These are phyloP conservation scores for Podospora didyma DNA, from an alignment of 495 filamentous ascomycete species.

Conservation along the genomic window DNA sequence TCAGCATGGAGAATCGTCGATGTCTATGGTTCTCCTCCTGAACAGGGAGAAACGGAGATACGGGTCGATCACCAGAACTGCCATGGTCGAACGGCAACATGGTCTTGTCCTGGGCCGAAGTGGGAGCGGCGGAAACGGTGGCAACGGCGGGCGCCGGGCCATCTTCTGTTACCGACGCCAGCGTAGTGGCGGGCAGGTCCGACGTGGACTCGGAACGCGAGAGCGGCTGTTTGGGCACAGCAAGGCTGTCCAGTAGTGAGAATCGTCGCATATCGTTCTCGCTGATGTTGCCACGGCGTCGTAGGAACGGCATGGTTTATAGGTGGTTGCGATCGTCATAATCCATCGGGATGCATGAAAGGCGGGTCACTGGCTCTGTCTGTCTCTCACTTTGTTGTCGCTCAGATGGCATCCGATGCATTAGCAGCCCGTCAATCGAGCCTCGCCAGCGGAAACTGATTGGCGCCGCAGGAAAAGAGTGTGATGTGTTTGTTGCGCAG, in stretches of 20 bases:
- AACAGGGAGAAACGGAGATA: constrained; percentile 32
- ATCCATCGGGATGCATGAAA: constrained; percentile 31
- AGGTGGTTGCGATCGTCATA: constrained; percentile 34
- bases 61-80: constrained; percentile 26
- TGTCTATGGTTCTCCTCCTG: constrained; percentile 49
- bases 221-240: constrained; percentile 24
- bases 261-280: constrained; percentile 45
- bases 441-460: neutral
- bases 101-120: constrained; percentile 19
- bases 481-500: neutral
- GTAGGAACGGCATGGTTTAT: constrained; percentile 47
- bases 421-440: neutral
- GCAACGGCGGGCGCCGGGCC: constrained; percentile 8
- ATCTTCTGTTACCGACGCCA: constrained; percentile 21
- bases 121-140: constrained; percentile 13
- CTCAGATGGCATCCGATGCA: neutral
- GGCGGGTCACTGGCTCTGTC: neutral
- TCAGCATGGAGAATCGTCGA: constrained; percentile 84
- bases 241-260: constrained; percentile 33
- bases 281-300: constrained; percentile 47
- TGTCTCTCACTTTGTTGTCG: neutral
- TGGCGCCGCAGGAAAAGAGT: no score
- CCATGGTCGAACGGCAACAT: constrained; percentile 15
- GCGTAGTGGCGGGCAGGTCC: constrained; percentile 22
- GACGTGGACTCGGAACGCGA: constrained; percentile 15